These are phyloP conservation scores for Lagerstroemia speciosa DNA, from an alignment of 345 rosid genomes.

Conservation along the genomic window DNA sequence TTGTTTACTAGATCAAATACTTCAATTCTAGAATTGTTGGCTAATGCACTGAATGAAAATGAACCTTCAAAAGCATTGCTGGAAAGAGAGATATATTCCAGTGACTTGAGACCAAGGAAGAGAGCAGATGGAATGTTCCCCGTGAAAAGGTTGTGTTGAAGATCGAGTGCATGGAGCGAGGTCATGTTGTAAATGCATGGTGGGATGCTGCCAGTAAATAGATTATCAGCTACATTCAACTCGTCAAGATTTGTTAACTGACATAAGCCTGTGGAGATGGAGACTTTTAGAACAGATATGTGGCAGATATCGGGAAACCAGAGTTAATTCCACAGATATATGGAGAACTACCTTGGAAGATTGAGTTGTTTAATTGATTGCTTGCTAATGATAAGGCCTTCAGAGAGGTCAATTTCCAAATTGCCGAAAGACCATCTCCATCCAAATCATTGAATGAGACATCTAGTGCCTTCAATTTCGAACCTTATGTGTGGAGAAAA, in stretches of 20 bases:
- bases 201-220: background rate
- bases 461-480: background rate
- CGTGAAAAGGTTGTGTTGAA: background rate
- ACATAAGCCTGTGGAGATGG: background rate
- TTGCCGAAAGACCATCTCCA: background rate
- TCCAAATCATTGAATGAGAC: background rate
- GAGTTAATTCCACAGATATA: no score
- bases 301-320: no score
- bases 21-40: background rate
- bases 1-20: background rate
- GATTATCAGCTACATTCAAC: background rate
- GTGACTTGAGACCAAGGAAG: constrained; percentile 3
- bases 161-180: background rate
- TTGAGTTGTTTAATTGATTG: background rate
- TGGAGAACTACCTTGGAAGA: background rate
- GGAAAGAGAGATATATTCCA: background rate
- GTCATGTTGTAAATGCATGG: background rate
- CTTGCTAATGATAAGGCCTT: background rate
- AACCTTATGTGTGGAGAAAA: background rate
- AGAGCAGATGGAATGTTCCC: constrained; percentile 4
- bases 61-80: constrained; percentile 6
- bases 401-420: constrained; percentile 7
- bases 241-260: constrained; percentile 3
- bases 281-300: no score
- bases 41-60: constrained; percentile 1